phyloP scores from a whole-genome alignment of 75 land plant species.

The Cryptomeria japonica region DNA sequence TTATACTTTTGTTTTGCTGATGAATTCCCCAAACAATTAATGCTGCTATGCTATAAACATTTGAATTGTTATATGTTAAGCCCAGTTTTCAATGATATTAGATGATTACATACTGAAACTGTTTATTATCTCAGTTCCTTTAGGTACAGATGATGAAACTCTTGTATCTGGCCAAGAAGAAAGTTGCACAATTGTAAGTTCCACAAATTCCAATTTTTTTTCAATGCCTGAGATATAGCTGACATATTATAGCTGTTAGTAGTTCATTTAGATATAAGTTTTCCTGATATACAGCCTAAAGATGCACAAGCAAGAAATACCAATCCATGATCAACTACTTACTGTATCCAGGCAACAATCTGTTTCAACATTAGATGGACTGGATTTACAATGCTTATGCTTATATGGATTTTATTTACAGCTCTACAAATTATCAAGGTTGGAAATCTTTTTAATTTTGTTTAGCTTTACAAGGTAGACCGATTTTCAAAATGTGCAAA shows the following conservation, averaged over 20 bases:
- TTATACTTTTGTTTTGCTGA: no score
- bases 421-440: conserved; percentile 69
- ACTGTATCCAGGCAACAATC: conserved; percentile 44
- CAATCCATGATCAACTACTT: neutral
- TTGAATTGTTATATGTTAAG: neutral
- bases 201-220: neutral
- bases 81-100: neutral
- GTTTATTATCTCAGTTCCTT: conserved; percentile 25
- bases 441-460: neutral
- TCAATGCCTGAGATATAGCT: neutral
- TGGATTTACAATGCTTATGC: conserved; percentile 38
- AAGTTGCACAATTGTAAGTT: conserved; percentile 35
- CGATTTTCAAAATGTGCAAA: neutral
- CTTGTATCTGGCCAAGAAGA: conserved; percentile 40
- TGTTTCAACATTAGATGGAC: conserved; percentile 52
- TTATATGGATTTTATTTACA: conserved; percentile 57
- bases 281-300: neutral
- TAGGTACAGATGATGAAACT: conserved; percentile 43
- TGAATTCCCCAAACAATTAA: no score
- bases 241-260: neutral
- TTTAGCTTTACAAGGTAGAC: neutral
- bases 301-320: neutral
- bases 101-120: neutral
- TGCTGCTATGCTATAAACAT: no score
- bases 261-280: neutral